These are phyloP conservation scores for Triticum urartu DNA, from an alignment of 176 grass and related monocot species.

Conservation along the genomic window DNA sequence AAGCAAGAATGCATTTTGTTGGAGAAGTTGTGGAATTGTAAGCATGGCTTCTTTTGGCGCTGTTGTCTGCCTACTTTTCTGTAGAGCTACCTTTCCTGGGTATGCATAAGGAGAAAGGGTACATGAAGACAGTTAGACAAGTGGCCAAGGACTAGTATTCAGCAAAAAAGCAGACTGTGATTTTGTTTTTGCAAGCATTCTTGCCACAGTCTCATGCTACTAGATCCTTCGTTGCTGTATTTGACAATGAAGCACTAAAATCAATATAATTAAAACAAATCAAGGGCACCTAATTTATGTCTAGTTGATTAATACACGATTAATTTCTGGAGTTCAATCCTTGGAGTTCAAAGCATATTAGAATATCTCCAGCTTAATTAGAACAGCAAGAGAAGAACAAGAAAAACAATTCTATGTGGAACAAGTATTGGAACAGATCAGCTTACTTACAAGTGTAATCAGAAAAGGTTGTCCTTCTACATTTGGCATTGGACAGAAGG, in stretches of 20 bases:
- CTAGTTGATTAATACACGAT: not conserved
- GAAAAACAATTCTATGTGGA: not conserved
- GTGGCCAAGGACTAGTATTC: conserved; percentile 23
- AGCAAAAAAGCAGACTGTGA: conserved; percentile 13
- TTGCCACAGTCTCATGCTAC: not conserved
- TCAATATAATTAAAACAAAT: not conserved
- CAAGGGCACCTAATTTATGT: not conserved
- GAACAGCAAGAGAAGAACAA: not conserved
- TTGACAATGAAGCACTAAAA: not conserved
- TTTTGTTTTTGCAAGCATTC: conserved; percentile 35
- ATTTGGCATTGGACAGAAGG: conserved; percentile 39
- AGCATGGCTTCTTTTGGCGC: not conserved
- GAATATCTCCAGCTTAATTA: not conserved
- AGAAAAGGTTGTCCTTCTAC: conserved; percentile 38
- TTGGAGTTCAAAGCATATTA: not conserved
- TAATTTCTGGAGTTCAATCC: not conserved
- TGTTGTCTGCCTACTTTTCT: conserved; percentile 6
- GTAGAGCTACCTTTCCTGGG: not conserved
- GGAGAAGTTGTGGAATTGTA: not conserved
- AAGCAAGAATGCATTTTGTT: not conserved
- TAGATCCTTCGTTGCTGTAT: conserved; percentile 17
- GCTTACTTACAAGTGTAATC: conserved; percentile 27
- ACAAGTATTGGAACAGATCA: conserved; percentile 14
- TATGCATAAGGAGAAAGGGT: conserved; percentile 8
- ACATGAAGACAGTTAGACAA: conserved; percentile 18